Conservation (phyloP, 768 basidiomycete genomes). For the Tylopilus balloui region DNA sequence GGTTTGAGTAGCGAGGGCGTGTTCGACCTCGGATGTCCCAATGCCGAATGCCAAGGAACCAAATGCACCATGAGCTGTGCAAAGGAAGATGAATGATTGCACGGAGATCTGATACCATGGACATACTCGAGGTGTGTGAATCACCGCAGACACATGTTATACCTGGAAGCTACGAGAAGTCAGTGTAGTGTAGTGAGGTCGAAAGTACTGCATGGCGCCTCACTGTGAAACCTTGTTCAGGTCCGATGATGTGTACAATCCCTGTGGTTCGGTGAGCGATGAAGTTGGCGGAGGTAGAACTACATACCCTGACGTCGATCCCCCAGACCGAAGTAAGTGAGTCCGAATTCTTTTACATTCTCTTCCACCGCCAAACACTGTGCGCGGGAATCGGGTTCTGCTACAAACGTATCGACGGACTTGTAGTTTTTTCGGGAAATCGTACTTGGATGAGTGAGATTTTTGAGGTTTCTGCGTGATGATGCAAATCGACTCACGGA, state of each 20-base stretch:
- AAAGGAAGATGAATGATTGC: conserved; percentile 1
- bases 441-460: conserved; percentile 43
- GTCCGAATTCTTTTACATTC: conserved; percentile 86
- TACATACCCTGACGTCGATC: conserved; percentile 77
- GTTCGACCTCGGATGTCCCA: conserved; percentile 91
- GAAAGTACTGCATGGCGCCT: conserved; percentile 11
- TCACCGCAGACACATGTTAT: conserved; percentile 88
- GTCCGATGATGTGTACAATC: conserved; percentile 87
- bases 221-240: conserved; percentile 90
- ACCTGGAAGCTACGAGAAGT: conserved; percentile 52
- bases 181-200: neutral
- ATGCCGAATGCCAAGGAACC: conserved; percentile 92
- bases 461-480: neutral
- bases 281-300: neutral
- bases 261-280: conserved; percentile 39
- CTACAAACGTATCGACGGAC: conserved; percentile 66
- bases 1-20: conserved; percentile 90
- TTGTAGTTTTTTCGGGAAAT: conserved; percentile 71
- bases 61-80: conserved; percentile 82
- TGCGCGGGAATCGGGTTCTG: conserved; percentile 79
- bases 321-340: conserved; percentile 89
- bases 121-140: conserved; percentile 87
- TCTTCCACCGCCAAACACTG: conserved; percentile 83
- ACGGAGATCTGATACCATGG: neutral
- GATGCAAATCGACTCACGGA: conserved; percentile 49